Percentiles rank a stretch among this genome's conserved stretches.
These are phyloP conservation scores for Mentha longifolia DNA, from an alignment of 257 asterid genomes.

Conservation along the genomic window DNA sequence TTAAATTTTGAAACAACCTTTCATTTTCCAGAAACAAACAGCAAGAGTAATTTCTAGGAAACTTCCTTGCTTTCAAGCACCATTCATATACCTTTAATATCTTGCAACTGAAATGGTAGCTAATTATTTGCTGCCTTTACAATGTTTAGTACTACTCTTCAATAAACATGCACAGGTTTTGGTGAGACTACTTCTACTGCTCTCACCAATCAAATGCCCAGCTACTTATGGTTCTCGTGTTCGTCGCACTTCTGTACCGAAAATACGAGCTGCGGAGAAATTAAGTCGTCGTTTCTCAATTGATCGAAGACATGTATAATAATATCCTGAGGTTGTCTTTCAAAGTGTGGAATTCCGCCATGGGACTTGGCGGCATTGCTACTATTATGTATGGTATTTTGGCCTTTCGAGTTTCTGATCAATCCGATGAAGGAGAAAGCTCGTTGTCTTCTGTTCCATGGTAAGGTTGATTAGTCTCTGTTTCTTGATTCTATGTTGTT, in stretches of 20 bases:
- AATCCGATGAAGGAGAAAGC: conserved; percentile 24
- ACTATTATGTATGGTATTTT: conserved; percentile 44
- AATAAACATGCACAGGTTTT: background rate
- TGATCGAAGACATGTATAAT: conserved; percentile 23
- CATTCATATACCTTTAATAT: background rate
- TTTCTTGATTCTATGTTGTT: background rate
- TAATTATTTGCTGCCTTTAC: background rate
- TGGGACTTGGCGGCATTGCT: conserved; percentile 49
- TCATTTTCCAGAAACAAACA: conserved; percentile 29
- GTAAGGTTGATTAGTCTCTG: conserved; percentile 32
- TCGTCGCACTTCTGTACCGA: background rate
- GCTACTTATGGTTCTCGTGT: background rate
- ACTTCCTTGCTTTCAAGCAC: conserved; percentile 38
- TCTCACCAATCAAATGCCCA: background rate
- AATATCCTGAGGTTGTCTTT: conserved; percentile 38
- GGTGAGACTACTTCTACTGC: background rate
- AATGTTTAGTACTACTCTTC: background rate
- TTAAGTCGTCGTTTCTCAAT: too few species aligned
- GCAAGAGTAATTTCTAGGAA: conserved; percentile 48
- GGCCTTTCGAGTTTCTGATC: conserved; percentile 39
- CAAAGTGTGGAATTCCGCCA: conserved; percentile 44
- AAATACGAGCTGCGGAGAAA: too few species aligned
- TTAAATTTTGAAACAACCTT: conserved; percentile 6
- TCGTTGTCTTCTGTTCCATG: conserved; percentile 49
- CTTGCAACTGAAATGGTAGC: background rate